Evolutionary conservation across 1,284 basidiomycete genomes (phyloP), one percentile per base, ranked within the genome.

Genomic region (Heterobasidion parviporum): DNA sequence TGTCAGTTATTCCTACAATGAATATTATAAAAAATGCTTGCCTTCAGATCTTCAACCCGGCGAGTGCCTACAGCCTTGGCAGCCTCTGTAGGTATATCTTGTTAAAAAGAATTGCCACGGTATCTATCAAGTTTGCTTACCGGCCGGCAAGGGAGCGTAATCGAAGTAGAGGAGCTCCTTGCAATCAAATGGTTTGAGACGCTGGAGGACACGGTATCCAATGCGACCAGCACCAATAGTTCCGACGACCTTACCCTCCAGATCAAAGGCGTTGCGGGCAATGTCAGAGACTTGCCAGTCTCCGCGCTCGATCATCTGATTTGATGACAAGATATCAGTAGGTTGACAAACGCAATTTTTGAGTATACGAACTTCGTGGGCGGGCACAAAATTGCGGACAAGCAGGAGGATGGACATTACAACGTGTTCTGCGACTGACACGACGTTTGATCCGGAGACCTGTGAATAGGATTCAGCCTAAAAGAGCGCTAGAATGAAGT

Each of bases 91-190:
- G 52, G 51, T 41, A 18, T 15, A 26, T 26, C 41, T 54, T 53
- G 34, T 55, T 51, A 15, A n/a, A 35, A 34, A 32, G 33, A 8
- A 18, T 8, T 15, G 18, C 41, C n/a, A 49, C 18, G 10, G 6
- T 20, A 12, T 20, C 12, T 6, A 32, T 8, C 26, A 35, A 41
- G 41, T 16, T 10, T 34, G 59, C 67, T 43, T 63, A 83, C 83
- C 79, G 60, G 75, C 76, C n/a, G 92, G 89, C 50, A 96, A 83
- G 58, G 87, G 75, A 26, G 82, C 78, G 72, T 97, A 97, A 76
- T 98, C 94, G 71, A 89, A 97, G 81, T 95, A 97, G 55, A 96
- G 73, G 52, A 97, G 82, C 69, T 96, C 92, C 72, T 94, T 95
- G 78, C 82, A 84, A 74, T 94, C 80, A 75, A 98, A 98, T 2